Evolutionary conservation across 495 filamentous ascomycete species (phyloP).

Genomic region (Podospora australis): DNA sequence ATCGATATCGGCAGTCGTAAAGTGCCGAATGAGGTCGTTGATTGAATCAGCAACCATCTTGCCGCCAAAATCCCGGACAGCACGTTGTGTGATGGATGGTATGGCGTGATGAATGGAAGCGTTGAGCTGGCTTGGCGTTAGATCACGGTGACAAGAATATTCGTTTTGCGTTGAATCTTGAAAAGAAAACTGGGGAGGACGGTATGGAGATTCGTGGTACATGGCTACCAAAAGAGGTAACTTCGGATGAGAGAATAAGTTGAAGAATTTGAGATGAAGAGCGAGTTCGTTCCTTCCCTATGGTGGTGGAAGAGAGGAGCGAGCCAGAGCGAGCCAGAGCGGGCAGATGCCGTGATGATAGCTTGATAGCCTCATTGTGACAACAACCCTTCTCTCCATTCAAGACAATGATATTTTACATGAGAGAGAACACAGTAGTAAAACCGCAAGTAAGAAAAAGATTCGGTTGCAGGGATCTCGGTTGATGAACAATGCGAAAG

Average conservation of each 20-base stretch:
- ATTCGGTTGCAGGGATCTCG: too few species aligned
- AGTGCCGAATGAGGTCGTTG: conserved; percentile 33
- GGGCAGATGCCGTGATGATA: too few species aligned
- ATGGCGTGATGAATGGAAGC: conserved; percentile 39
- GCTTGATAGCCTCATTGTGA: too few species aligned
- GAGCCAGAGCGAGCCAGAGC: too few species aligned
- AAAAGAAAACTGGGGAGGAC: neutral
- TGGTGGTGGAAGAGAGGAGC: neutral
- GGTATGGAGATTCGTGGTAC: neutral
- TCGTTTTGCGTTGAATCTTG: too few species aligned
- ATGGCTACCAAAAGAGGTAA: neutral
- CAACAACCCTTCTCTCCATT: too few species aligned
- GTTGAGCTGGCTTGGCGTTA: conserved; percentile 33
- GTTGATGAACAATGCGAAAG: too few species aligned
- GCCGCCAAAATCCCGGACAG: conserved; percentile 37
- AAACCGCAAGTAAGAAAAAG: too few species aligned
- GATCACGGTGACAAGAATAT: too few species aligned
- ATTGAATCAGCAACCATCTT: conserved; percentile 39
- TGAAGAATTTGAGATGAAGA: neutral
- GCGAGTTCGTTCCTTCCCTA: neutral
- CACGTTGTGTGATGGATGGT: conserved; percentile 31
- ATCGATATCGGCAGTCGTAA: conserved; percentile 31
- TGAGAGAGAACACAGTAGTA: too few species aligned
- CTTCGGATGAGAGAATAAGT: neutral
- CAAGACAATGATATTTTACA: too few species aligned